Evolutionary conservation across 257 asterid species (phyloP).

Genomic region (Solanum pimpinellifolium): DNA sequence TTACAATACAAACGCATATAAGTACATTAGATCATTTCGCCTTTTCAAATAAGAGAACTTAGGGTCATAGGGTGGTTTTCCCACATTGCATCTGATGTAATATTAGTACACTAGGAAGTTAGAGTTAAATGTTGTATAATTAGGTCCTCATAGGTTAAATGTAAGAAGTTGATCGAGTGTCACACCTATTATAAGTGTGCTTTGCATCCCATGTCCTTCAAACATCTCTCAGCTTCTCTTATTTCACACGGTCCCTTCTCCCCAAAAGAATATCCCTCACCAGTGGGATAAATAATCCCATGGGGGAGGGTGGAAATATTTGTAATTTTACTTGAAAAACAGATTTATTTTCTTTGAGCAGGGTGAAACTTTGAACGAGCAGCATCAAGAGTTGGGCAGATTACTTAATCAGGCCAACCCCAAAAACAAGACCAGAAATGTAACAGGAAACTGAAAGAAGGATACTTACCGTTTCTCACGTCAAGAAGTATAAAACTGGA

Average conservation of each 20-base stretch:
- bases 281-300: not conserved
- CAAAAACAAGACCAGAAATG: not conserved
- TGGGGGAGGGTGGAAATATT: not conserved
- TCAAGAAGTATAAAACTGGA: slow-evolving; percentile 57
- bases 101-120: not conserved
- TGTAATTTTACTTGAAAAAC: not conserved
- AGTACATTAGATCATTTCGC: too few relatives aligned
- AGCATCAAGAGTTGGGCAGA: not conserved
- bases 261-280: not conserved
- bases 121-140: not conserved
- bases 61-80: not conserved
- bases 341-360: not conserved
- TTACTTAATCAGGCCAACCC: not conserved
- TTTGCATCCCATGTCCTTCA: not conserved
- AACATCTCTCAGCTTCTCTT: not conserved
- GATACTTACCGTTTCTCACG: slow-evolving; percentile 73
- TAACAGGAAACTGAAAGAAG: not conserved
- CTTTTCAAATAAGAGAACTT: not conserved
- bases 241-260: not conserved
- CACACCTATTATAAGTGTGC: not conserved
- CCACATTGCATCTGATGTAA: not conserved
- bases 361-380: not conserved
- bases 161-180: not conserved
- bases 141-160: not conserved
- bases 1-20: too few relatives aligned